A percentile compares a stretch with the other conserved stretches of the same genome.
These are phyloP conservation scores for Curvularia spicifera DNA, from an alignment of 2,329 filamentous ascomycete genomes.

Conservation along the genomic window DNA sequence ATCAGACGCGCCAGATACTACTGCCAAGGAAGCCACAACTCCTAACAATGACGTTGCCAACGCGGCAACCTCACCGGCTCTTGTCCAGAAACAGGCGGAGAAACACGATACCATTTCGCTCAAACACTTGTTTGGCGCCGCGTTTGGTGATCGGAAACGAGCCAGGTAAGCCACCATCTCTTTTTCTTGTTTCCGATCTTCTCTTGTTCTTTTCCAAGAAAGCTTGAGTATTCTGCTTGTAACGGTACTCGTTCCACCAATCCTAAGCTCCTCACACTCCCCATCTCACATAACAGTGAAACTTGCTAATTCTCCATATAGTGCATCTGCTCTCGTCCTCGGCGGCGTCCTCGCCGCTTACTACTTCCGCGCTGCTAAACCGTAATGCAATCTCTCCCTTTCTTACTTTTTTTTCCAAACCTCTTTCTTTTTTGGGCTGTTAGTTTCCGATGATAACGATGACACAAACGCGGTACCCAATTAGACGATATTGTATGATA, in stretches of 20 bases:
- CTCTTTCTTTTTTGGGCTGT: background rate
- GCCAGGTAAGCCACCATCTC: slow-evolving; percentile 30
- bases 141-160: slow-evolving; percentile 30
- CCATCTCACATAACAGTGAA: too few species aligned
- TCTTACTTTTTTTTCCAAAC: background rate
- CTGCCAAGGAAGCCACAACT: background rate
- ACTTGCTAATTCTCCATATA: slow-evolving; percentile 4
- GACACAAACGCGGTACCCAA: background rate
- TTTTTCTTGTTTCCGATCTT: background rate
- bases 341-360: slow-evolving; percentile 19
- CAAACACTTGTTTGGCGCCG: slow-evolving; percentile 23
- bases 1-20: background rate
- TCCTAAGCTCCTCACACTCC: background rate
- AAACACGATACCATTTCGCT: slow-evolving; percentile 8
- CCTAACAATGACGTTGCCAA: slow-evolving; percentile 6
- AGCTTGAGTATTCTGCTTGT: background rate
- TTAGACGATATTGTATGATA: background rate
- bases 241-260: background rate
- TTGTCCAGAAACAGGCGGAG: slow-evolving; percentile 5
- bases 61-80: background rate
- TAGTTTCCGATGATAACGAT: background rate
- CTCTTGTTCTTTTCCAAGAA: background rate
- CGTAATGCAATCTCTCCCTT: background rate
- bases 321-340: slow-evolving; percentile 17
- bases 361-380: slow-evolving; percentile 12